These are phyloP conservation scores for Centella asiatica DNA, from an alignment of 129 eudicot species.

Conservation along the genomic window DNA sequence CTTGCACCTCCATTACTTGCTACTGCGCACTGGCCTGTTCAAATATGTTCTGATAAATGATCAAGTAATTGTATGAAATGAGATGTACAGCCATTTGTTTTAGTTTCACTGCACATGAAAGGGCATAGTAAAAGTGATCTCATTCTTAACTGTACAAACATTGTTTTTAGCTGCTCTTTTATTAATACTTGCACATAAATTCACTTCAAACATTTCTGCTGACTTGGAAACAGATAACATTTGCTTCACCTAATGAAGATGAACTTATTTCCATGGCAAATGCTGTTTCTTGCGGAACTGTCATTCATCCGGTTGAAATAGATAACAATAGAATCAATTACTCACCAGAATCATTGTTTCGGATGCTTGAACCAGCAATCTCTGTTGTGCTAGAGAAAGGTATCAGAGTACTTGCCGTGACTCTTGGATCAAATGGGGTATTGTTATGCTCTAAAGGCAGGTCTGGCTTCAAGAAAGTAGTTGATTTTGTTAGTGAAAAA, in stretches of 20 bases:
- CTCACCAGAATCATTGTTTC: constrained; percentile 46
- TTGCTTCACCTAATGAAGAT: constrained; percentile 88
- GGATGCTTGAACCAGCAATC: constrained; percentile 63
- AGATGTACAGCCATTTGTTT: neutral
- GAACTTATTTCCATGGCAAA: constrained; percentile 96
- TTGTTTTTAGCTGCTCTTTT: neutral
- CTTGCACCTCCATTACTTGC: neutral
- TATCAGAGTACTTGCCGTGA: constrained; percentile 54
- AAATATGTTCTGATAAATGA: neutral
- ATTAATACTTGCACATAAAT: neutral
- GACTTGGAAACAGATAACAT: constrained; percentile 42
- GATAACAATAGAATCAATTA: constrained; percentile 15
- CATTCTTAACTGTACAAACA: neutral
- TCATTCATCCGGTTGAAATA: constrained; percentile 35
- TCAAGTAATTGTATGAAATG: neutral
- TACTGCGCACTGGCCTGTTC: too few relatives aligned
- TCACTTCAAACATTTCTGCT: neutral
- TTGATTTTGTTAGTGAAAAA: constrained; percentile 15
- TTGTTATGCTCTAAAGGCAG: constrained; percentile 54
- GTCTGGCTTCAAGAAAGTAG: constrained; percentile 17
- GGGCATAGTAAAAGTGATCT: neutral
- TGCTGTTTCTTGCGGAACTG: constrained; percentile 41
- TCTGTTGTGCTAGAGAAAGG: constrained; percentile 70
- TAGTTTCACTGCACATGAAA: neutral
- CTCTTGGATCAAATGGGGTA: constrained; percentile 80